Evolutionary conservation across 768 basidiomycete genomes (phyloP).

Genomic region (Phanerodontia chrysosporium): DNA sequence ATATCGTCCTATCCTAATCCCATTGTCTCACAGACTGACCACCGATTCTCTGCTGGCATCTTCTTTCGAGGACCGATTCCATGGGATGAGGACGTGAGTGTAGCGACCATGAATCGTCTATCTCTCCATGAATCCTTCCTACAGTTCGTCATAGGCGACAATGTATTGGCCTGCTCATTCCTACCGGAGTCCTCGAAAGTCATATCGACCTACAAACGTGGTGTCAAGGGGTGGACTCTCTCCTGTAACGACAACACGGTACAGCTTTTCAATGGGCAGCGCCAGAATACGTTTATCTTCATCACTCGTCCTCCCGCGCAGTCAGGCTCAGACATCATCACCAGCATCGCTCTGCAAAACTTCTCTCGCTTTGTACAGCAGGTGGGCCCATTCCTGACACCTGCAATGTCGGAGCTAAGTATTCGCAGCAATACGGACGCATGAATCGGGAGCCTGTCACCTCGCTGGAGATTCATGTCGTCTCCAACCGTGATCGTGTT

Average conservation of each 20-base stretch:
- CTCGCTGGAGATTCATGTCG: conserved; percentile 61
- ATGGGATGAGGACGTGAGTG: conserved; percentile 32
- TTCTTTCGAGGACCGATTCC: conserved; percentile 57
- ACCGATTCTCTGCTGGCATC: conserved; percentile 57
- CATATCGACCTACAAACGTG: conserved; percentile 46
- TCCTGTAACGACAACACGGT: conserved; percentile 53
- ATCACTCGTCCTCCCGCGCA: conserved; percentile 44
- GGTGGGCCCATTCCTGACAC: conserved; percentile 29
- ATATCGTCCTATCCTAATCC: background rate
- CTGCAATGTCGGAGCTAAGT: background rate
- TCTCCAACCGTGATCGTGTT: conserved; percentile 62
- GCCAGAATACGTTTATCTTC: conserved; percentile 55
- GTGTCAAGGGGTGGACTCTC: conserved; percentile 49
- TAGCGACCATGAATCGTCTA: background rate
- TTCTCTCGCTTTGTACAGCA: conserved; percentile 49
- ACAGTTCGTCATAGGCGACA: conserved; percentile 52
- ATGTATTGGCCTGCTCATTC: conserved; percentile 61
- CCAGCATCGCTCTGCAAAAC: conserved; percentile 61
- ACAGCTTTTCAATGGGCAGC: conserved; percentile 53
- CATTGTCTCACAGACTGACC: conserved; percentile 42
- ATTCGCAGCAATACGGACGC: conserved; percentile 53
- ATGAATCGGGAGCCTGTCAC: conserved; percentile 47
- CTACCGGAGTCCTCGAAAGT: conserved; percentile 47
- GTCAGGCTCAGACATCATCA: conserved; percentile 43
- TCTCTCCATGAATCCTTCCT: conserved; percentile 32